These are phyloP conservation scores for Aechmea fasciata DNA, from an alignment of 176 grass and related monocot genomes.

Conservation along the genomic window DNA sequence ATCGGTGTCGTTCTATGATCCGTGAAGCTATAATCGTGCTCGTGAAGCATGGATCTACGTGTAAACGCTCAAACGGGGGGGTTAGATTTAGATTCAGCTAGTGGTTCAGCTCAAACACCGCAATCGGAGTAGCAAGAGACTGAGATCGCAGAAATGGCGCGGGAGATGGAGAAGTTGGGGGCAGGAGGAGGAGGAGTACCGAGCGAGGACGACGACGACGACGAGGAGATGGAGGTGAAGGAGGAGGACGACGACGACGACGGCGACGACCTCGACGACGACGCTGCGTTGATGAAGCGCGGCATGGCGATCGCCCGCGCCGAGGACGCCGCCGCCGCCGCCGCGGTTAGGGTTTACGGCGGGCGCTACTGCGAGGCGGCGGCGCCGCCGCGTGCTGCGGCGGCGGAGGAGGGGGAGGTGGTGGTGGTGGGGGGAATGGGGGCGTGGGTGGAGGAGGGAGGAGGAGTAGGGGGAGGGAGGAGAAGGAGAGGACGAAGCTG, in stretches of 20 bases:
- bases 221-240: conserved; percentile 33
- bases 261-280: conserved; percentile 15
- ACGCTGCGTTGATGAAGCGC: neutral
- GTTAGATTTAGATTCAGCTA: too few species aligned
- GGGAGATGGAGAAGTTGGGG: conserved; percentile 13
- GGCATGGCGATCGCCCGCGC: neutral
- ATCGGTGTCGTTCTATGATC: neutral
- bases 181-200: conserved; percentile 24
- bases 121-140: too few species aligned
- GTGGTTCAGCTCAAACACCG: too few species aligned
- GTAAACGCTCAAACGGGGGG: neutral
- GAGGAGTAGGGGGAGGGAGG: conserved; percentile 38
- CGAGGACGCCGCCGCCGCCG: too few species aligned
- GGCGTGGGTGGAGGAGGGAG: neutral
- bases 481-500: conserved; percentile 90
- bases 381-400: too few species aligned
- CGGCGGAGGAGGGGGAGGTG: neutral
- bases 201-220: conserved; percentile 32
- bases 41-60: neutral
- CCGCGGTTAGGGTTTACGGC: too few species aligned
- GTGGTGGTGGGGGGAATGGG: neutral
- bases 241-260: neutral
- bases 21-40: neutral
- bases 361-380: too few species aligned
- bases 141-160: conserved; percentile 10